A percentile compares a stretch with the other conserved stretches of the same genome.
Conservation (phyloP, 2,329 filamentous ascomycete genomes). For the Blastomyces parvus region DNA sequence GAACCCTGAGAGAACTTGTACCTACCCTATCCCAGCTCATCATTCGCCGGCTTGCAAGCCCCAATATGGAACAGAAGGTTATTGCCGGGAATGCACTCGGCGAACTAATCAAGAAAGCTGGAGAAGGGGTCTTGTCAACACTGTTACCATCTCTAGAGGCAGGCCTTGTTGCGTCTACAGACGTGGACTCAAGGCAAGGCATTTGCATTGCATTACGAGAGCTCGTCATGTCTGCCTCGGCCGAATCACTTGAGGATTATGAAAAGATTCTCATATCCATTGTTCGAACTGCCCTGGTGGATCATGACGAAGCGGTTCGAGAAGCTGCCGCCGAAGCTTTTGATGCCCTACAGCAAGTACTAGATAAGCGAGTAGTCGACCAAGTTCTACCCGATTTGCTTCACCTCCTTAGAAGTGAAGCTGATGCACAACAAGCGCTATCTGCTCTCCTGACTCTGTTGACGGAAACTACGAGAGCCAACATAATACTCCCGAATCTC, state of each 20-base stretch:
- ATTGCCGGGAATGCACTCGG: slow-evolving; percentile 96
- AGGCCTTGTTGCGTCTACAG: slow-evolving; percentile 75
- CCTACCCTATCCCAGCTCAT: slow-evolving; percentile 91
- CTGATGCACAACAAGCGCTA: slow-evolving; percentile 82
- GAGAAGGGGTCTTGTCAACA: slow-evolving; percentile 81
- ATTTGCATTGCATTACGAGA: slow-evolving; percentile 95
- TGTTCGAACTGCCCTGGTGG: slow-evolving; percentile 83
- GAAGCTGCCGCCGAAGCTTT: slow-evolving; percentile 97
- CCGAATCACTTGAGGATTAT: slow-evolving; percentile 83
- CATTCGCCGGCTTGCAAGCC: slow-evolving; percentile 84
- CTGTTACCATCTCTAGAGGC: slow-evolving; percentile 87
- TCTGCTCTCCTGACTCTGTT: slow-evolving; percentile 87
- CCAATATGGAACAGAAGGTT: slow-evolving; percentile 97
- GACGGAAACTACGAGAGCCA: slow-evolving; percentile 85
- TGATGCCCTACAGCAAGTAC: slow-evolving; percentile 82
- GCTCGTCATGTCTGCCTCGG: slow-evolving; percentile 78
- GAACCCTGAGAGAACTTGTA: slow-evolving; percentile 87
- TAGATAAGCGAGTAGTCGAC: slow-evolving; percentile 90
- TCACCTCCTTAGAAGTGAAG: slow-evolving; percentile 74
- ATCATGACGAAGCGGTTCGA: slow-evolving; percentile 78
- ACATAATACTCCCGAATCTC: slow-evolving; percentile 91
- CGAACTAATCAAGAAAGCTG: slow-evolving; percentile 92
- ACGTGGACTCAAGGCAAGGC: slow-evolving; percentile 88
- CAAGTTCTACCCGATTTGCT: slow-evolving; percentile 90
- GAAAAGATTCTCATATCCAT: slow-evolving; percentile 93